Evolutionary conservation across 257 asterid genomes (phyloP), one percentile per base, ranked within the genome.

Genomic region (Solanum chiquidenum): DNA sequence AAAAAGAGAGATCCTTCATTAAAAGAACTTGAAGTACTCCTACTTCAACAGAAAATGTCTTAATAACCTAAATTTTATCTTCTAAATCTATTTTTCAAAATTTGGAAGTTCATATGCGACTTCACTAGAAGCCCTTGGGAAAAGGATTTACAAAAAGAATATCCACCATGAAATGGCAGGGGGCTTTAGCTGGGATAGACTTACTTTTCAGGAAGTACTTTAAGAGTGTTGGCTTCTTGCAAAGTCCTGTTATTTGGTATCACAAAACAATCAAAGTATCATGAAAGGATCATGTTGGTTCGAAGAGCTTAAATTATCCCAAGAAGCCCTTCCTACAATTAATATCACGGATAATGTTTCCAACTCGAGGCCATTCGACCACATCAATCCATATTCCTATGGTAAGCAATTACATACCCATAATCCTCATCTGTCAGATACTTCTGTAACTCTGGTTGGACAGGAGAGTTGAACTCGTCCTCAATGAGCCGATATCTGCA

Each of bases 401-500:
- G 5, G 73, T 73, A 86, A 86, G 33, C 33, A 69, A 86, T 10
- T 42, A 62, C 74, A 44, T 91, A 96, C 99, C 99, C 91, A 94
- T 89, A 94, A 88, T 97, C 99, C 85, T 97, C 99, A 86, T 97
- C 99, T 35, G 94, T 89, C 34, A 95, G 93, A 92, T 90, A 93
- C 92, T 95, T 97, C 83, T 96, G 98, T 62, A 97, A 91, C 90
- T 97, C 99, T 83, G 92, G 86, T 79, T 92, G 99, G 72, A 83
- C 92, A 58, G 99, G 95, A 38, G 94, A 90, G 90, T 73, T 95
- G 91, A 90, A 96, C 91, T 97, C 99, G 31, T 97, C 99, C 93
- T 95, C 98, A 37, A 97, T 84, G 33, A 91, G 58, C 87, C 99
- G 98, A 87, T 93, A 97, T 92, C 98, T 93, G 94, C 99, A 96